A percentile compares a stretch with the other conserved stretches of the same genome.
phyloP scores from a whole-genome alignment of 1,139 yeast species.

The Lodderomyces oxycetoniae region DNA sequence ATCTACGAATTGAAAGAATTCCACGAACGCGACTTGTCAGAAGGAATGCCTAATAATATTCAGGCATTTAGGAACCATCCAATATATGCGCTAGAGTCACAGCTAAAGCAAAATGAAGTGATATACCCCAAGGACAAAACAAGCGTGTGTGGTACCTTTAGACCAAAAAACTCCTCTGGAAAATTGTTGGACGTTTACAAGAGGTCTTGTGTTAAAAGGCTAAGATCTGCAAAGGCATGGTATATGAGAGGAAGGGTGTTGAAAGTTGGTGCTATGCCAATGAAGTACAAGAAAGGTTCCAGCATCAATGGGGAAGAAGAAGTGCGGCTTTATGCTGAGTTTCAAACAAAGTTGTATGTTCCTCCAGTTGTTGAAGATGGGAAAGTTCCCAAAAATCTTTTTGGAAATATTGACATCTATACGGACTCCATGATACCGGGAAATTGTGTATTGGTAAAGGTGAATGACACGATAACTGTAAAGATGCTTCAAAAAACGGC shows the following conservation, averaged over 20 bases:
- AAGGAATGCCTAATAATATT: slow-evolving; percentile 83
- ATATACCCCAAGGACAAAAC: slow-evolving; percentile 59
- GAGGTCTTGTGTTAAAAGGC: slow-evolving; percentile 56
- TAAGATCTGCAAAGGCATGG: slow-evolving; percentile 83
- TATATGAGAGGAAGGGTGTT: slow-evolving; percentile 73
- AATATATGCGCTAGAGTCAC: slow-evolving; percentile 73
- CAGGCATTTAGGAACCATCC: slow-evolving; percentile 89
- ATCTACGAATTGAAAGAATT: slow-evolving; percentile 70
- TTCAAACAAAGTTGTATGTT: slow-evolving; percentile 65
- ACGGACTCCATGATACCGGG: slow-evolving; percentile 75
- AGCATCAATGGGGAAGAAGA: slow-evolving; percentile 33
- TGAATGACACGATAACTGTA: slow-evolving; percentile 25
- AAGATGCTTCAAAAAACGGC: slow-evolving; percentile 67
- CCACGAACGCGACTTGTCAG: slow-evolving; percentile 58
- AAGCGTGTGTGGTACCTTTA: slow-evolving; percentile 62
- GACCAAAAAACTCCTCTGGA: slow-evolving; percentile 32
- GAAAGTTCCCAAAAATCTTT: slow-evolving; percentile 65
- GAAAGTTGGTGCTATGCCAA: slow-evolving; percentile 64
- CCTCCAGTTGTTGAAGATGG: slow-evolving; percentile 70
- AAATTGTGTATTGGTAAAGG: slow-evolving; percentile 60
- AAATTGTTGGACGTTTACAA: slow-evolving; percentile 57
- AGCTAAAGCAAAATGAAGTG: slow-evolving; percentile 66
- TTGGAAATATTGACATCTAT: slow-evolving; percentile 79
- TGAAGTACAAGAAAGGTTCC: slow-evolving; percentile 36
- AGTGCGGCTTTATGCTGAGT: slow-evolving; percentile 60